These are phyloP conservation scores for Forsythia suspensa DNA, from an alignment of 257 asterid species.

Conservation along the genomic window DNA sequence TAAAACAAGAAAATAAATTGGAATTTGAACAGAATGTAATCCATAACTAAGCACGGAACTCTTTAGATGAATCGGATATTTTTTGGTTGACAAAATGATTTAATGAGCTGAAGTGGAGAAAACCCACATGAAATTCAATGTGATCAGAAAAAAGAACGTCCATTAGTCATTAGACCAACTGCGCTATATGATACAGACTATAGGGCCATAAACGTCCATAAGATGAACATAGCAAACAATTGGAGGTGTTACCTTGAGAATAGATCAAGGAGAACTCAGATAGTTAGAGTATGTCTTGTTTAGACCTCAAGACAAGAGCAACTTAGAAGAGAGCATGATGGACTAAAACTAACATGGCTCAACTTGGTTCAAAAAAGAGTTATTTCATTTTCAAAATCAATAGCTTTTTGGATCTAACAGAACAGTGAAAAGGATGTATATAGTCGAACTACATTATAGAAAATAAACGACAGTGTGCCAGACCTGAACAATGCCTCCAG, in stretches of 20 bases:
- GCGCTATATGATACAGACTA: not conserved
- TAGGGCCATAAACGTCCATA: not conserved
- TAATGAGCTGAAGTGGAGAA: not conserved
- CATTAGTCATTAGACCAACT: not conserved
- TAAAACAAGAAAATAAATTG: not conserved
- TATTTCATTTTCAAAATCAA: not conserved
- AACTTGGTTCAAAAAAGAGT: not conserved
- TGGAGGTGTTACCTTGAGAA: not conserved
- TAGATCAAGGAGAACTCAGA: not conserved
- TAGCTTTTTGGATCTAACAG: not conserved
- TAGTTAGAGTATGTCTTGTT: not conserved
- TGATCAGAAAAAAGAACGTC: not conserved
- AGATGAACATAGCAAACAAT: not conserved
- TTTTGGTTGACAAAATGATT: not conserved
- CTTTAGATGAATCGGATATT: not conserved
- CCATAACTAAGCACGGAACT: not conserved
- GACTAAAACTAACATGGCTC: not conserved
- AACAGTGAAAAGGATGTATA: not conserved
- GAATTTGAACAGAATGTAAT: not conserved
- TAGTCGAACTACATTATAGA: not conserved
- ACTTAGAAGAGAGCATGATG: not conserved
- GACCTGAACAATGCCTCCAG: conserved; percentile 83
- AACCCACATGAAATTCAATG: not conserved
- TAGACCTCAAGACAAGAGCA: not conserved
- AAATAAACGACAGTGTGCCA: not conserved